These are phyloP conservation scores for Arxiozyma bovina DNA, from an alignment of 1,139 yeast genomes.

Conservation along the genomic window DNA sequence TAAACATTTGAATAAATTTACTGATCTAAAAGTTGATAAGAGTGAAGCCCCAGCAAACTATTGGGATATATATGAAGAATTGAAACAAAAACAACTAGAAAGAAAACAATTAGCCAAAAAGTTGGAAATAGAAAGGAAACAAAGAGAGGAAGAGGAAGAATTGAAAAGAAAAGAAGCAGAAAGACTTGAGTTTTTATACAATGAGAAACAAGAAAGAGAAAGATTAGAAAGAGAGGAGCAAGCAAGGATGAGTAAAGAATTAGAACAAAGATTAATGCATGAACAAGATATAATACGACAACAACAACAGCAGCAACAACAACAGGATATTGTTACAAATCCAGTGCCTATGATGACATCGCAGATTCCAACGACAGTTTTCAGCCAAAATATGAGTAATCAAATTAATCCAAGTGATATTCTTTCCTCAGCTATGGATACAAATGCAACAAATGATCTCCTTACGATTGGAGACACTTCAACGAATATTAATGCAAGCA, in stretches of 20 bases:
- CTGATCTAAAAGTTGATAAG: constrained; percentile 15
- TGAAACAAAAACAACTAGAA: constrained; percentile 2
- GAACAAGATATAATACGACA: constrained; percentile 12
- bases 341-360: not conserved
- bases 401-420: constrained; percentile 1
- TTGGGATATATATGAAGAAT: constrained; percentile 14
- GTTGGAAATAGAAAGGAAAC: constrained; percentile 9
- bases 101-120: constrained; percentile 10
- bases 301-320: constrained; percentile 5
- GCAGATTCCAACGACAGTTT: constrained; percentile 1
- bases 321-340: not conserved
- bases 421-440: not conserved
- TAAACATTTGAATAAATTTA: constrained; percentile 14
- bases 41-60: constrained; percentile 26
- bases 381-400: not conserved
- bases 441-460: not conserved
- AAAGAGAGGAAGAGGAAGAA: constrained; percentile 5
- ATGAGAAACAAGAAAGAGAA: constrained; percentile 3
- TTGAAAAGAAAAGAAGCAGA: constrained; percentile 4
- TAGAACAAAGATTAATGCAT: constrained; percentile 8
- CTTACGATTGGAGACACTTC: not conserved
- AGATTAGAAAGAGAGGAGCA: constrained; percentile 3
- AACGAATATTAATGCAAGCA: not conserved
- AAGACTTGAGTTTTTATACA: not conserved
- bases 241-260: constrained; percentile 12